Conservation (phyloP, 208 protist genomes). For the Crithidia sp. region DNA sequence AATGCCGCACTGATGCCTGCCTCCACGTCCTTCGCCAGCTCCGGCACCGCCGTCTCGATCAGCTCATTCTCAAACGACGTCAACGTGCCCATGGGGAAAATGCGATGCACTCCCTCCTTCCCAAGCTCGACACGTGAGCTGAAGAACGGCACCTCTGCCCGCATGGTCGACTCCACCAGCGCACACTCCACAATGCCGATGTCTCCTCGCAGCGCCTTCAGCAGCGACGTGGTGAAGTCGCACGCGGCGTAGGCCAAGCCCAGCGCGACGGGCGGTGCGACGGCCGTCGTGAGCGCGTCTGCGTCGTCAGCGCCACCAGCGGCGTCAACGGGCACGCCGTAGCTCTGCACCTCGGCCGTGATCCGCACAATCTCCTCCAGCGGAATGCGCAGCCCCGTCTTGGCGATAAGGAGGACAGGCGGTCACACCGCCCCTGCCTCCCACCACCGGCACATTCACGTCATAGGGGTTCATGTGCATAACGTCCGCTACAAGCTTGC, state of each 20-base stretch:
- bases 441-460: conserved; percentile 92
- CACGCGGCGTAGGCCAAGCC: conserved; percentile 66
- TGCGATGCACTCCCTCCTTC: conserved; percentile 67
- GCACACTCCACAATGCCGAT: conserved; percentile 83
- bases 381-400: conserved; percentile 69
- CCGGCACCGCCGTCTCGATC: conserved; percentile 76
- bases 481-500: conserved; percentile 57
- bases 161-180: conserved; percentile 75
- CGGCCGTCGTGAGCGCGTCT: conserved; percentile 38
- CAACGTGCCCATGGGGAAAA: conserved; percentile 67
- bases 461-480: conserved; percentile 81
- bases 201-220: conserved; percentile 83
- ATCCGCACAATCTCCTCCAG: conserved; percentile 64
- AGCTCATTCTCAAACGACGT: conserved; percentile 70
- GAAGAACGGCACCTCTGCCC: conserved; percentile 80
- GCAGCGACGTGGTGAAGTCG: conserved; percentile 68
- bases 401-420: conserved; percentile 91
- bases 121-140: conserved; percentile 85
- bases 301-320: conserved; percentile 6
- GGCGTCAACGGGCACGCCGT: conserved; percentile 41
- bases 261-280: conserved; percentile 48
- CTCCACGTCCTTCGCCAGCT: conserved; percentile 82
- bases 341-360: conserved; percentile 61
- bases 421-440: conserved; percentile 92
- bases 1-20: conserved; percentile 56